phyloP scores from a whole-genome alignment of 2,329 filamentous ascomycete species.

The Epicoccum nigrum region DNA sequence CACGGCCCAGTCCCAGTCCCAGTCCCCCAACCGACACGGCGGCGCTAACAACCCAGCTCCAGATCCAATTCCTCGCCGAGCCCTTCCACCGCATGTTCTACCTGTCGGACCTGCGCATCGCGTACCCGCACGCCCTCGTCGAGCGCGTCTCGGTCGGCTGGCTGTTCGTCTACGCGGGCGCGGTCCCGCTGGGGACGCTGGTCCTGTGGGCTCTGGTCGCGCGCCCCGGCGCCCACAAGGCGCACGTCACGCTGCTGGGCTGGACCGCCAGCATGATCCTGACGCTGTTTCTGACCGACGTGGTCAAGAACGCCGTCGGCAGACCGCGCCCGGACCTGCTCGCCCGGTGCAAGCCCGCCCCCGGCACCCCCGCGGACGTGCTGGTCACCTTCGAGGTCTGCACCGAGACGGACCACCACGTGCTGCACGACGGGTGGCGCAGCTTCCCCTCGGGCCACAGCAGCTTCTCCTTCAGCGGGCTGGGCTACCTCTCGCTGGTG shows the following conservation, averaged over 20 bases:
- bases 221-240: conserved; percentile 73
- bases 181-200: conserved; percentile 72
- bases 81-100: conserved; percentile 97
- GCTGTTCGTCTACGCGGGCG: conserved; percentile 80
- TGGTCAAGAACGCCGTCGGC: conserved; percentile 85
- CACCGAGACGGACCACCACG: conserved; percentile 71
- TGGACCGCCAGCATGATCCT: conserved; percentile 76
- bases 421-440: conserved; percentile 81
- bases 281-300: conserved; percentile 82
- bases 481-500: conserved; percentile 76
- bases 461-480: conserved; percentile 77
- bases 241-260: conserved; percentile 83
- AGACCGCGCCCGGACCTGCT: conserved; percentile 85
- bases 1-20: neutral
- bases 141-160: conserved; percentile 81
- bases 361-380: conserved; percentile 60
- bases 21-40: neutral
- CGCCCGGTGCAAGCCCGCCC: conserved; percentile 78
- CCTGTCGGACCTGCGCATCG: conserved; percentile 81
- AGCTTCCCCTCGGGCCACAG: conserved; percentile 83
- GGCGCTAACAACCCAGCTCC: conserved; percentile 20
- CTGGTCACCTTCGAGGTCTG: conserved; percentile 72
- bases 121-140: conserved; percentile 81
- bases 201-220: conserved; percentile 67
- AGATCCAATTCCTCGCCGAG: conserved; percentile 72